Base-by-base conservation (phyloP, 441 rosid genomes). In the Gossypium gossypioides region DNA sequence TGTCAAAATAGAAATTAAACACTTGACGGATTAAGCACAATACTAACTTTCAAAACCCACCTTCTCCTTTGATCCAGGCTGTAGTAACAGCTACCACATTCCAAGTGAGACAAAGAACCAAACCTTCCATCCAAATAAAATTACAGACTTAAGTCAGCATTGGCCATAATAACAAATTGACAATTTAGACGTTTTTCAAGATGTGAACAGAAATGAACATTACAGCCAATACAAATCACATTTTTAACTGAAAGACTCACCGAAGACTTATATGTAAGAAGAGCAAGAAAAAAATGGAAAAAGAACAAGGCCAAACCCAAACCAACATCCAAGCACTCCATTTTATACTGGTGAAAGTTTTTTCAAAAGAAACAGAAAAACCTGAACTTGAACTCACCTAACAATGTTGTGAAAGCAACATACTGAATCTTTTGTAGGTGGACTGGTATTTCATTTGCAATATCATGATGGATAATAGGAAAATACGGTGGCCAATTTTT, bases 1-100 rank as follows among this genome's bases (percentile, higher is more conserved):
- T 74, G 65, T 18, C 10, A 73, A 16, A 42, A 66, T 25, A 48
- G 34, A 54, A 63, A 76, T 57, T 42, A 77, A 46, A 16, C 15
- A 40, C 15, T 18, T 18, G 46, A 71, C 59, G 44, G 50, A 8
- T 68, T 8, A 55, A 24, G 24, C 57, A 72, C 50, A 7, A 56
- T 27, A 21, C 50, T 46, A 19, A 22, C 73, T 57, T 66, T 46
- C 54, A 73, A 52, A 13, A 64, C 77, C 56, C 73, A 94, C 99
- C 98, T 90, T 86, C 97, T 73, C 97, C 99, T 65, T 87, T 90
- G 75, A 90, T 84, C 99, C 98, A 93, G 76, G 93, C 95, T 66
- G 85, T 75, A 27, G 99, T 90, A 68, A 88, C 87, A 27, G 99
- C 99, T 65, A 96, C 81, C 76, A 96, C 66, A 79, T 96, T 96